Percentiles rank a stretch among this genome's conserved stretches.
phyloP scores from a whole-genome alignment of 2,329 filamentous ascomycete species.

The Colletotrichum incanum region DNA sequence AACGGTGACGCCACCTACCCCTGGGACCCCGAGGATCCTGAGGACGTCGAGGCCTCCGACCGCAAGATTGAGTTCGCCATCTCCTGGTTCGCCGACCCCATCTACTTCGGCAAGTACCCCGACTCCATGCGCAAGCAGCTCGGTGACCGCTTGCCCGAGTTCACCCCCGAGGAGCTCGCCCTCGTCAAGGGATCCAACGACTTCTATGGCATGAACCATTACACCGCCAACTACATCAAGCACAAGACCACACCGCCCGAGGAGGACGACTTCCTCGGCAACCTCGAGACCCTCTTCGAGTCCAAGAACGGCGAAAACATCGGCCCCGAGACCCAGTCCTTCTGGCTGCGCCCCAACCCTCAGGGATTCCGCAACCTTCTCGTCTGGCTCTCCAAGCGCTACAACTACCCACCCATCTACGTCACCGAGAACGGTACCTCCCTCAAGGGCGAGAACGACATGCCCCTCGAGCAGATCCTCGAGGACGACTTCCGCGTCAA shows the following conservation, averaged over 20 bases:
- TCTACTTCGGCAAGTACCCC: slow-evolving; percentile 89
- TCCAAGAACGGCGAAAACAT: slow-evolving; percentile 82
- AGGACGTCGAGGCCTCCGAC: slow-evolving; percentile 81
- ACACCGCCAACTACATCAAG: slow-evolving; percentile 89
- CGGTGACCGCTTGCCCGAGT: slow-evolving; percentile 81
- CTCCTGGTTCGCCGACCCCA: slow-evolving; percentile 89
- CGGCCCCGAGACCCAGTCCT: slow-evolving; percentile 85
- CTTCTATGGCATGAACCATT: slow-evolving; percentile 97
- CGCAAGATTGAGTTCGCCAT: slow-evolving; percentile 91
- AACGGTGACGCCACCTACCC: slow-evolving; percentile 89
- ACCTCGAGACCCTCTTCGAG: slow-evolving; percentile 80
- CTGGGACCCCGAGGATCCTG: slow-evolving; percentile 83
- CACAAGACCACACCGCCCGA: slow-evolving; percentile 75
- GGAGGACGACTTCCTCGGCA: slow-evolving; percentile 79
- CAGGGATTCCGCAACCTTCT: slow-evolving; percentile 84
- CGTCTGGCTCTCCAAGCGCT: slow-evolving; percentile 83
- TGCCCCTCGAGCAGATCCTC: slow-evolving; percentile 79
- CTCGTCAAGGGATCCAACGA: slow-evolving; percentile 91
- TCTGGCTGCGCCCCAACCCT: slow-evolving; percentile 85
- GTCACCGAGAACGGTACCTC: slow-evolving; percentile 93
- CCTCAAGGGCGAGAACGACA: slow-evolving; percentile 85
- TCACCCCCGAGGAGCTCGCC: slow-evolving; percentile 79
- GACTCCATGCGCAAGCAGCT: slow-evolving; percentile 88
- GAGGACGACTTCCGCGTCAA: slow-evolving; percentile 86
- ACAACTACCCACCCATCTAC: slow-evolving; percentile 83